These are phyloP conservation scores for Claviceps digitariae DNA, from an alignment of 2,329 filamentous ascomycete species.

Conservation along the genomic window DNA sequence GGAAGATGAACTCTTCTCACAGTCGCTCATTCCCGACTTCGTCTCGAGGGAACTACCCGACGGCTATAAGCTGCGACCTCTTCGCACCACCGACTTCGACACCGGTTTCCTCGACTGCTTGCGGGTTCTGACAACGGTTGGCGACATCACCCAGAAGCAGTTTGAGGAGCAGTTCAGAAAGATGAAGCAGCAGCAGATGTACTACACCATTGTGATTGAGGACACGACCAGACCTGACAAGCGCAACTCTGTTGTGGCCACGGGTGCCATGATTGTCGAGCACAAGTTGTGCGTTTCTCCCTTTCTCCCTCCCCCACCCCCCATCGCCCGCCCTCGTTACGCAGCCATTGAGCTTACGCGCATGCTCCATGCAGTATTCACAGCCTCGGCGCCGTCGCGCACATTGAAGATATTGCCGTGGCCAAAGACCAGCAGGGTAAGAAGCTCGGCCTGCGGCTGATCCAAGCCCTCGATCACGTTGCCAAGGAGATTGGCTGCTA, in stretches of 20 bases:
- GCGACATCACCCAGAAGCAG: conserved; percentile 61
- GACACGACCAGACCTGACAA: conserved; percentile 44
- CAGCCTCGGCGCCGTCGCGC: conserved; percentile 69
- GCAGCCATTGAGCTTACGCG: conserved; percentile 5
- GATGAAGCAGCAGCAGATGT: conserved; percentile 61
- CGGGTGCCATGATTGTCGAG: conserved; percentile 82
- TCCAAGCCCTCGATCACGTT: conserved; percentile 83
- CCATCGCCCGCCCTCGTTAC: too few species aligned
- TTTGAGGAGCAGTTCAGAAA: conserved; percentile 74
- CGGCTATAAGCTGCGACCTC: conserved; percentile 70
- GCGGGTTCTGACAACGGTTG: conserved; percentile 82
- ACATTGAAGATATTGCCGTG: conserved; percentile 97
- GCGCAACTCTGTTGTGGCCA: conserved; percentile 63
- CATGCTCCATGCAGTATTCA: conserved; percentile 46
- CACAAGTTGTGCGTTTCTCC: conserved; percentile 74
- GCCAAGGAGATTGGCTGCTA: conserved; percentile 86
- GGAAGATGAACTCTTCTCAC: conserved; percentile 58
- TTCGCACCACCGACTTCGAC: conserved; percentile 65
- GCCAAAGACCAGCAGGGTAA: conserved; percentile 93
- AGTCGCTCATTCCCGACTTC: conserved; percentile 61
- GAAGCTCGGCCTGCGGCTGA: conserved; percentile 84
- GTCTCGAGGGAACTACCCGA: conserved; percentile 61
- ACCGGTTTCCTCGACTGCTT: conserved; percentile 83
- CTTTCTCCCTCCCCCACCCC: too few species aligned
- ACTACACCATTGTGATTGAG: conserved; percentile 78